Percentiles rank a stretch among this genome's conserved stretches.
Conservation (phyloP, 495 filamentous ascomycete species). For the Trichoderma parareesei region DNA sequence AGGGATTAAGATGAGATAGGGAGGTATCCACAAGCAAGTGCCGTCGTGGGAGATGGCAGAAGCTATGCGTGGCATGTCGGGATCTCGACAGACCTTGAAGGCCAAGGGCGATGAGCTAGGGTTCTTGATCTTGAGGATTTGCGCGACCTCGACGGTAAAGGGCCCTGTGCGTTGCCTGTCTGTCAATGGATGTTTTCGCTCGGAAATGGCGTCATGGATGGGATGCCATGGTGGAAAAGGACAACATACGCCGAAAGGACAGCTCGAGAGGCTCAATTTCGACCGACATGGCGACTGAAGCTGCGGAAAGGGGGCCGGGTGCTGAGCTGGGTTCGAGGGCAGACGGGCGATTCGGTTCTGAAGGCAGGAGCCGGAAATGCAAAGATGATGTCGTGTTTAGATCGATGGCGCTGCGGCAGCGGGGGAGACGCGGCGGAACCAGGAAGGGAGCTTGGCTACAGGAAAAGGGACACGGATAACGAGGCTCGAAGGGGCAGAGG, state of each 20-base stretch:
- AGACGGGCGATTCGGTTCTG: background rate
- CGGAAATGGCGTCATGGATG: constrained; percentile 7
- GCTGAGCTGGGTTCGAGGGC: background rate
- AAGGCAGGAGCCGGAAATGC: background rate
- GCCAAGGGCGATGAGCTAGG: constrained; percentile 70
- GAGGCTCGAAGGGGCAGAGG: background rate
- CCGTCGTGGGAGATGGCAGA: background rate
- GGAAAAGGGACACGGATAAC: background rate
- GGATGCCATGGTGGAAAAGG: background rate
- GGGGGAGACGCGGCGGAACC: constrained; percentile 5
- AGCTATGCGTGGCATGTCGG: background rate
- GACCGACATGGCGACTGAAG: constrained; percentile 66
- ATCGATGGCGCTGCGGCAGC: constrained; percentile 1
- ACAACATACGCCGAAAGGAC: constrained; percentile 75
- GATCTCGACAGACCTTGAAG: constrained; percentile 69
- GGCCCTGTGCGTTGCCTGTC: constrained; percentile 52
- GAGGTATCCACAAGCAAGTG: constrained; percentile 17
- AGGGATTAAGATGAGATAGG: constrained; percentile 11
- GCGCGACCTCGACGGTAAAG: constrained; percentile 84
- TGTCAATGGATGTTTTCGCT: constrained; percentile 17
- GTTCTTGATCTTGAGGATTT: constrained; percentile 75
- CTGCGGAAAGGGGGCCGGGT: background rate
- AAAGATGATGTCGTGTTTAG: constrained; percentile 2
- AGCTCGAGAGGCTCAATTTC: constrained; percentile 87
- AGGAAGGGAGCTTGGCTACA: background rate